Percentiles rank a stretch among this genome's conserved stretches.
Evolutionary conservation across 345 rosid genomes (phyloP).

Genomic region (Hibiscus mutabilis): DNA sequence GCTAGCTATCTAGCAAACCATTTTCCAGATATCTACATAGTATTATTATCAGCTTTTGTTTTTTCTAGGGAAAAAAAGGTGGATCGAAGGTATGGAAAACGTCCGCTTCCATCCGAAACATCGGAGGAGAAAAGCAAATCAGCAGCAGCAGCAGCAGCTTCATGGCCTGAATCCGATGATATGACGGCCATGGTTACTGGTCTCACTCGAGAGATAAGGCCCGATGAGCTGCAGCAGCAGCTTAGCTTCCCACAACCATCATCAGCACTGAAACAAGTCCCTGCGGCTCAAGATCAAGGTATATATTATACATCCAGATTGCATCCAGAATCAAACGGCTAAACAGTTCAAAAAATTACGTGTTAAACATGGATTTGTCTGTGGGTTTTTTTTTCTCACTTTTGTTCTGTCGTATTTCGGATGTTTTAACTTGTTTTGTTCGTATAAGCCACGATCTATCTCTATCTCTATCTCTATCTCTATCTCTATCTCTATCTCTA

Average conservation of each 20-base stretch:
- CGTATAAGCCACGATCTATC: conserved; percentile 4
- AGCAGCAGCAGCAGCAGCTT: conserved; percentile 21
- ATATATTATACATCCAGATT: not conserved
- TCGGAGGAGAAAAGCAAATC: conserved; percentile 41
- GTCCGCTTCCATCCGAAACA: conserved; percentile 64
- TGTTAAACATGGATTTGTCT: not conserved
- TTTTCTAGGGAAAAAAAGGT: conserved; percentile 21
- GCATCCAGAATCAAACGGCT: not conserved
- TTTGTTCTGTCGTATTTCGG: not conserved
- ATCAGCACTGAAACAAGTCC: conserved; percentile 28
- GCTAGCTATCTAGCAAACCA: not conserved
- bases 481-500: not conserved
- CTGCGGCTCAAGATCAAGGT: conserved; percentile 38
- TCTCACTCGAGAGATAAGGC: conserved; percentile 51
- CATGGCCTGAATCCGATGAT: conserved; percentile 54
- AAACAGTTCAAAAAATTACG: not conserved
- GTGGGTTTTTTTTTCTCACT: not conserved
- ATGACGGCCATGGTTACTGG: conserved; percentile 82
- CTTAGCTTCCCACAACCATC: conserved; percentile 1
- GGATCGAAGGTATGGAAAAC: conserved; percentile 82
- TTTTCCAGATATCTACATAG: not conserved
- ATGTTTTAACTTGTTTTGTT: not conserved
- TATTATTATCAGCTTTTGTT: not conserved
- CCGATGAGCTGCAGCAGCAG: not conserved
- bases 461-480: not conserved